A percentile compares a stretch with the other conserved stretches of the same genome.
These are phyloP conservation scores for Neocatenulostroma microsporum DNA, from an alignment of 2,329 filamentous ascomycete genomes.

Conservation along the genomic window DNA sequence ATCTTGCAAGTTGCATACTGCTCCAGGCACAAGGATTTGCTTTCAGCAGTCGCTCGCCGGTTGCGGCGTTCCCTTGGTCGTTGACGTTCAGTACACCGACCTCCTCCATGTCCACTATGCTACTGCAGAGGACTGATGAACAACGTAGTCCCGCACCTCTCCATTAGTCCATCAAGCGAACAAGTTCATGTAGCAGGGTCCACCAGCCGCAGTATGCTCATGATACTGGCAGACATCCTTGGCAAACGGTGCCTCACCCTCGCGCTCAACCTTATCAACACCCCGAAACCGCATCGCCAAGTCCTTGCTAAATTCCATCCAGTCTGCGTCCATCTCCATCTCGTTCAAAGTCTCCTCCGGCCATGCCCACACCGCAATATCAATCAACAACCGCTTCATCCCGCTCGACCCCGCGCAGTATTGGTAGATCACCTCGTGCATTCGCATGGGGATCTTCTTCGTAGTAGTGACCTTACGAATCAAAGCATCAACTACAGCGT, in stretches of 20 bases:
- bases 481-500: conserved; percentile 13
- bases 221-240: neutral
- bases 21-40: too few species aligned
- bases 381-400: neutral
- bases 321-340: neutral
- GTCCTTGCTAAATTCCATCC: neutral
- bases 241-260: neutral
- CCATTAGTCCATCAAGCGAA: too few species aligned
- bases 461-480: conserved; percentile 4
- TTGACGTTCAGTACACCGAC: too few species aligned
- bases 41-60: too few species aligned
- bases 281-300: neutral
- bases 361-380: neutral
- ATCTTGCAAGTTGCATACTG: too few species aligned
- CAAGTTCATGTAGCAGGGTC: too few species aligned
- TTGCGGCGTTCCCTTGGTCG: too few species aligned
- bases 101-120: too few species aligned
- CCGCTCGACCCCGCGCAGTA: neutral
- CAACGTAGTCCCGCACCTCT: too few species aligned
- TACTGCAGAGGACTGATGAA: too few species aligned
- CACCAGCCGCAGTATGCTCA: conserved; percentile 3
- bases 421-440: neutral
- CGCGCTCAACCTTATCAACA: neutral
- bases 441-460: neutral
- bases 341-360: neutral